Conservation (phyloP, 2,329 filamentous ascomycete species). For the Sphaceloma murrayae region DNA sequence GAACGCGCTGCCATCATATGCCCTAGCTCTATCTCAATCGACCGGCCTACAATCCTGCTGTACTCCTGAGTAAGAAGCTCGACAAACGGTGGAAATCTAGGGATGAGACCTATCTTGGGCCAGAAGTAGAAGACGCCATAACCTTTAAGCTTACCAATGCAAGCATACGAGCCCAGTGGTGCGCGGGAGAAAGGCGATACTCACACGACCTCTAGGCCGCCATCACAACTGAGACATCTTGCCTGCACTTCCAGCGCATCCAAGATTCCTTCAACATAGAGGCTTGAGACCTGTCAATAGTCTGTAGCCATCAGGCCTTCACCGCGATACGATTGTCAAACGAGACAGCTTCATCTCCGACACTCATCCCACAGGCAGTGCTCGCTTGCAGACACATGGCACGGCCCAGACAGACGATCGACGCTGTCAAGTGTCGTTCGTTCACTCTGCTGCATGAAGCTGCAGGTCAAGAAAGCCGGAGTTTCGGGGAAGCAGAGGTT, state of each 20-base stretch:
- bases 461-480: background rate
- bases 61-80: no score
- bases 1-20: no score
- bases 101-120: no score
- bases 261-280: background rate
- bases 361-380: background rate
- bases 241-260: background rate
- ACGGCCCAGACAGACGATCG: constrained; percentile 11
- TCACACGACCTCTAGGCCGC: no score
- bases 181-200: no score
- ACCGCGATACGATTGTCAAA: background rate
- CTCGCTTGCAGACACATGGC: constrained; percentile 13
- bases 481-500: constrained; percentile 8
- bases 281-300: constrained; percentile 12
- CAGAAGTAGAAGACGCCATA: no score
- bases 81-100: no score
- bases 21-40: no score
- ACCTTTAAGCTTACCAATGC: no score
- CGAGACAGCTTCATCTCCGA: background rate
- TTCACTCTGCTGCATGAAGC: constrained; percentile 8
- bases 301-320: constrained; percentile 3
- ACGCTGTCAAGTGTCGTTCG: constrained; percentile 12
- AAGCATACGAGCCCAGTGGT: no score
- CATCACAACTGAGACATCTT: constrained; percentile 12
- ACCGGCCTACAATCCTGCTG: no score